Evolutionary conservation across 129 eudicot genomes (phyloP).

Genomic region (Dittrichia graveolens): DNA sequence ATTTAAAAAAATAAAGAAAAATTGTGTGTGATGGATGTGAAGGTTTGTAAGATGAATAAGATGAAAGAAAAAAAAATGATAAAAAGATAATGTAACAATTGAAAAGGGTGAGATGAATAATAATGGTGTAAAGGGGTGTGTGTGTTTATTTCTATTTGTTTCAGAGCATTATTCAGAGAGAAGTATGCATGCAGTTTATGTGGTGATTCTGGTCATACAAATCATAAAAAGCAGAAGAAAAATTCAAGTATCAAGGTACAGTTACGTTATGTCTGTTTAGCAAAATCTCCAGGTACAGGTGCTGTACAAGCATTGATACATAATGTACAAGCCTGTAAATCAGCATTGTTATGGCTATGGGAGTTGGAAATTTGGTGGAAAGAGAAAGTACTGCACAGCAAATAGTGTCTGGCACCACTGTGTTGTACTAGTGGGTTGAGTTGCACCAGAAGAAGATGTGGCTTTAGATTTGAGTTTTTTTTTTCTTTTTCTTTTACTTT

Average conservation of each 20-base stretch:
- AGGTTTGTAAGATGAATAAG: no score
- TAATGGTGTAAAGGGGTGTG: no score
- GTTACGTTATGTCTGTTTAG: slow-evolving; percentile 11
- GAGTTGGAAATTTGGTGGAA: slow-evolving; percentile 20
- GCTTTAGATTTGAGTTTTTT: slow-evolving; percentile 27
- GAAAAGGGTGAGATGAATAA: no score
- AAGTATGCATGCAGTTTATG: slow-evolving; percentile 27
- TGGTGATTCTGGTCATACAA: slow-evolving; percentile 32
- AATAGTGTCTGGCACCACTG: slow-evolving; percentile 43
- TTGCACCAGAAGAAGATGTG: slow-evolving; percentile 32
- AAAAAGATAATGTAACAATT: no score
- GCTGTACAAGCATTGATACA: slow-evolving; percentile 21
- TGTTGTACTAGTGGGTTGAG: slow-evolving; percentile 39
- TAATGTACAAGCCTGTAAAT: slow-evolving; percentile 20
- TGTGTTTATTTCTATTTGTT: background rate
- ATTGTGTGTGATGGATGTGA: no score
- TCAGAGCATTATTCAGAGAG: slow-evolving; percentile 25
- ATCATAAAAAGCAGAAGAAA: slow-evolving; percentile 37
- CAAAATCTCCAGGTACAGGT: slow-evolving; percentile 12
- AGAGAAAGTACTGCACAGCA: slow-evolving; percentile 27
- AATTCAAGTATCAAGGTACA: slow-evolving; percentile 33
- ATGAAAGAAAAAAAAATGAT: no score
- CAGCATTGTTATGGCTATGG: slow-evolving; percentile 1
- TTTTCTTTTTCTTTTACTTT: background rate
- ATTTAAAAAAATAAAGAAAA: no score